Evolutionary conservation across 768 basidiomycete species (phyloP), one percentile per base, ranked within the genome.

Genomic region (Neoboletus brunneissimus): DNA sequence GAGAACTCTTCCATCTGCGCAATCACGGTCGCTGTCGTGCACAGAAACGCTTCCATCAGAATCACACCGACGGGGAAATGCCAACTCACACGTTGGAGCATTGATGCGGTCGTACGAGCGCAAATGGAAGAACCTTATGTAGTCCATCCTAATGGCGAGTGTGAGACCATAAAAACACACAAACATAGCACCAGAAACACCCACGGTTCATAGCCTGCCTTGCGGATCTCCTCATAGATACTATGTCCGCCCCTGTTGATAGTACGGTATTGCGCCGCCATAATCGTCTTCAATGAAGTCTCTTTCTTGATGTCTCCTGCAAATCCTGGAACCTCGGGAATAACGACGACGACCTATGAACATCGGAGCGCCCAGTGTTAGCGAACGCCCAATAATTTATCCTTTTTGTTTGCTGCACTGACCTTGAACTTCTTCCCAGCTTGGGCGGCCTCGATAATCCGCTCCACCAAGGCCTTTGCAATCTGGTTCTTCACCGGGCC

Each of bases 261-360:
- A 0, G 89, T 89, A 42, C 91, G 81, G 67, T 89, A 91, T 66
- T 91, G 88, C 0, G 86, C 94, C 11, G 85, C 92, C 87, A 96
- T 87, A 70, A 97, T 95, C 9, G 76, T 89, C 76, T 89, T 86
- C 53, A 93, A 63, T 1, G 86, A 73, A 0, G 72, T 67, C 56
- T 83, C 85, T 46, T 72, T 75, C 75, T 86, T 89, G 68, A 97
- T 79, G 68, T 93, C 84, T 3, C 95, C 89, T 1, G 92, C 79
- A 71, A 98, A 97, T 1, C 88, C 94, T 15, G 95, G 95, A 2
- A 97, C 79, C 68, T 96, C 94, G 0, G 95, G 96, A 50, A 98
- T 88, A 20, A 88, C 74, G 15, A 98, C 82, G 48, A 96, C 77
- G 51, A 97, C 89, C 89, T 94, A 61, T 20, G 2, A 44, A 29